Percentiles rank a stretch among this genome's conserved stretches.
Conservation (phyloP, 2,329 filamentous ascomycete species). For the Ophiocordyceps camponoti-rufipedis region DNA sequence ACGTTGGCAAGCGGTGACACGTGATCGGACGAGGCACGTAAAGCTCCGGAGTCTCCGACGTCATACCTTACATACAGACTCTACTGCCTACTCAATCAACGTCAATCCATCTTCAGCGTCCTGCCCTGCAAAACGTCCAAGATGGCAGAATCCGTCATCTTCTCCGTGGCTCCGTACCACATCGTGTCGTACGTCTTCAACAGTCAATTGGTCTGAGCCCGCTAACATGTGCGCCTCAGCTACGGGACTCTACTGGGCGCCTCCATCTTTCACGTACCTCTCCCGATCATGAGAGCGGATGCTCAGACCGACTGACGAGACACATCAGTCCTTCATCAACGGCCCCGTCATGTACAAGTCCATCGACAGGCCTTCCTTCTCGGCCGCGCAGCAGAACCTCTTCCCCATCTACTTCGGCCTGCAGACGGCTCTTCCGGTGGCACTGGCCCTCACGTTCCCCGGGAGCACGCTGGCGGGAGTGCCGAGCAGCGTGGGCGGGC, state of each 20-base stretch:
- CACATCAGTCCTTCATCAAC: slow-evolving; percentile 48
- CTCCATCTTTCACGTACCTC: slow-evolving; percentile 60
- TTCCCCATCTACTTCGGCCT: slow-evolving; percentile 83
- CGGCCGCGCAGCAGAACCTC: slow-evolving; percentile 57
- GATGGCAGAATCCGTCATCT: slow-evolving; percentile 15
- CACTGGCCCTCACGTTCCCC: slow-evolving; percentile 67
- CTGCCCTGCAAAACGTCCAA: background rate
- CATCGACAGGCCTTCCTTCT: slow-evolving; percentile 66
- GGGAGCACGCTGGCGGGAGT: slow-evolving; percentile 32
- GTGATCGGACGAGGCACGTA: no score
- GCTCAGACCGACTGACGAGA: no score
- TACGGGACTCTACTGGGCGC: slow-evolving; percentile 79
- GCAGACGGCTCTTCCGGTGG: slow-evolving; percentile 55
- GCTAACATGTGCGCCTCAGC: slow-evolving; percentile 22
- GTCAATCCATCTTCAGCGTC: background rate
- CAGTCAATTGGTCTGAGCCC: background rate
- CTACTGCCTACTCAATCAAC: no score
- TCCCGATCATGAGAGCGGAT: background rate
- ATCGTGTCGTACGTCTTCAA: slow-evolving; percentile 42
- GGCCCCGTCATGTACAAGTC: slow-evolving; percentile 59
- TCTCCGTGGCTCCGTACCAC: slow-evolving; percentile 55
- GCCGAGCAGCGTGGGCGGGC: slow-evolving; percentile 29
- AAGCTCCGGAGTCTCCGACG: no score
- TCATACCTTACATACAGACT: no score
- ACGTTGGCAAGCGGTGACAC: no score